These are phyloP conservation scores for Moricandia arvensis DNA, from an alignment of 345 rosid genomes.

Conservation along the genomic window DNA sequence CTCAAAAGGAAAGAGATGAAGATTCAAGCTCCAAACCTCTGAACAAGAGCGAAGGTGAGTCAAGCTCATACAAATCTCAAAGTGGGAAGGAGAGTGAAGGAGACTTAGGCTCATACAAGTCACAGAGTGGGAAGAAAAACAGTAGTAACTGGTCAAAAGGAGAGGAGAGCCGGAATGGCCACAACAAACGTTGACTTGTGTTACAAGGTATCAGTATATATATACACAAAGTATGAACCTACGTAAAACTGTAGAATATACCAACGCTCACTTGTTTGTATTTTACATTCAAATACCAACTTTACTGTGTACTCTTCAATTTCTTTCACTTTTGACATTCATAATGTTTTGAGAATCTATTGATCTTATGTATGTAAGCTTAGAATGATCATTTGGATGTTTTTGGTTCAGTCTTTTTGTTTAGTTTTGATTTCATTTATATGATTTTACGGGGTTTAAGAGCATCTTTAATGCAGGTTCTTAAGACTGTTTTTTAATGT, in stretches of 20 bases:
- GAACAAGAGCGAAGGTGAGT: slow-evolving; percentile 11
- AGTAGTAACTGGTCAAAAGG: slow-evolving; percentile 34
- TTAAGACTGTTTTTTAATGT: no score
- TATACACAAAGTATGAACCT: no score
- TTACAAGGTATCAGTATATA: neutral
- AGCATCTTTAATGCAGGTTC: no score
- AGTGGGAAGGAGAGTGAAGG: slow-evolving; percentile 7
- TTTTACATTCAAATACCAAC: slow-evolving; percentile 20
- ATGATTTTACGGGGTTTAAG: neutral
- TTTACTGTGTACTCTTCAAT: neutral
- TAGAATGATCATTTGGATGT: neutral
- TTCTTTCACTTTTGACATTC: neutral
- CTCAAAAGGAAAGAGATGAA: neutral
- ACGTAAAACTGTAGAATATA: slow-evolving; percentile 32
- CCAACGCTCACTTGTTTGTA: slow-evolving; percentile 21
- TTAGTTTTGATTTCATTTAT: neutral
- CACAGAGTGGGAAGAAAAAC: slow-evolving; percentile 6
- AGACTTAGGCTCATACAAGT: neutral
- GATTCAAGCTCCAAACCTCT: neutral
- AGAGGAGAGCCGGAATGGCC: slow-evolving; percentile 23
- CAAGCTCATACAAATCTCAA: slow-evolving; percentile 5
- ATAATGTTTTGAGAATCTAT: neutral
- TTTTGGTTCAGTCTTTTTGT: neutral
- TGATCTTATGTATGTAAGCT: neutral
- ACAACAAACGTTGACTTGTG: slow-evolving; percentile 29